Evolutionary conservation across 2,329 filamentous ascomycete species (phyloP).

Genomic region (Rhynchosporium secalis): DNA sequence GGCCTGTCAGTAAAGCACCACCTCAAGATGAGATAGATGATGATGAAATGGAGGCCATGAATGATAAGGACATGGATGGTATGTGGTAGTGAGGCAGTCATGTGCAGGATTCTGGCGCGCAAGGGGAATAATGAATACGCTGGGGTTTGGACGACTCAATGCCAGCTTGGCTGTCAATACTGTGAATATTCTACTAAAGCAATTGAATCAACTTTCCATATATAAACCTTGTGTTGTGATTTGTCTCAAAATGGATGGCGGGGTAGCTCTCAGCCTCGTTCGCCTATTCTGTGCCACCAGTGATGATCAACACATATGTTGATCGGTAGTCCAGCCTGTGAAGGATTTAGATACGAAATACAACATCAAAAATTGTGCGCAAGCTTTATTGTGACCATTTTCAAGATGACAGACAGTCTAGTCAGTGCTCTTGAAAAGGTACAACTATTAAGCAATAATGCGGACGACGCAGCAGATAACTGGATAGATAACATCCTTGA

Average conservation of each 20-base stretch:
- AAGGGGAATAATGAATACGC: neutral
- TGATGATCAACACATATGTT: constrained; percentile 12
- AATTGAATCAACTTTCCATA: no score
- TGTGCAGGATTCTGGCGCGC: constrained; percentile 12
- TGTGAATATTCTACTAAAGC: neutral
- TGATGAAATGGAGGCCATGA: constrained; percentile 58
- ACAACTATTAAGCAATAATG: constrained; percentile 42
- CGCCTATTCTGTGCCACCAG: constrained; percentile 16
- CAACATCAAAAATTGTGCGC: constrained; percentile 6
- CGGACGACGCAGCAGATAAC: constrained; percentile 38
- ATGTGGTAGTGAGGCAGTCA: constrained; percentile 19
- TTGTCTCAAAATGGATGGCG: constrained; percentile 14
- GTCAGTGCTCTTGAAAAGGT: constrained; percentile 53
- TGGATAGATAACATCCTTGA: constrained; percentile 62
- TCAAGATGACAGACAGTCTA: constrained; percentile 41
- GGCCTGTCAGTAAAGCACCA: constrained; percentile 17
- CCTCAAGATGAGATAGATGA: constrained; percentile 47
- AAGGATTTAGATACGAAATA: neutral
- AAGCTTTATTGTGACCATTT: neutral
- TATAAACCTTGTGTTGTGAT: neutral
- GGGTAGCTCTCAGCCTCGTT: constrained; percentile 21
- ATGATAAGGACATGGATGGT: constrained; percentile 53
- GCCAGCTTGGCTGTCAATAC: neutral
- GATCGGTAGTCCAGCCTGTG: no score
- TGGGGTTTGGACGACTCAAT: neutral